Evolutionary conservation across 345 rosid genomes (phyloP).

Genomic region (Hypericum androsaemum): DNA sequence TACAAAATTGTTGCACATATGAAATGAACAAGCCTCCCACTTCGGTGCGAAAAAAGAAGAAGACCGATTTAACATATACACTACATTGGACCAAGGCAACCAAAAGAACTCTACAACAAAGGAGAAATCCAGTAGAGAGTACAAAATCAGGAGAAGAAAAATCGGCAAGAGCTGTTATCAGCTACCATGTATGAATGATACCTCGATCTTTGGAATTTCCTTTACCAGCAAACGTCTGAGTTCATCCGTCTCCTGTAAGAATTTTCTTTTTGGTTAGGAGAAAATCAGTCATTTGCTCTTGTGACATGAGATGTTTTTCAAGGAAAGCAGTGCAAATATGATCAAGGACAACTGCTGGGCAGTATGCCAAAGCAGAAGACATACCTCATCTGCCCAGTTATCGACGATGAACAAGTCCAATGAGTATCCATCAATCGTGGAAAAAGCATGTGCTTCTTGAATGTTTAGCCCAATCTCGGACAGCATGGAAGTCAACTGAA

Average conservation of each 20-base stretch:
- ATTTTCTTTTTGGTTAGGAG: no score
- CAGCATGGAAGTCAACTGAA: slow-evolving; percentile 2
- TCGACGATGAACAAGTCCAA: slow-evolving; percentile 1
- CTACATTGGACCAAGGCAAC: no score
- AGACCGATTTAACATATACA: no score
- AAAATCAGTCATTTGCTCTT: no score
- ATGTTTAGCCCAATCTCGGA: slow-evolving; percentile 2
- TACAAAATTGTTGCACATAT: no score
- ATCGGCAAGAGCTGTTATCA: no score
- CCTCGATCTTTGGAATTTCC: slow-evolving; percentile 5
- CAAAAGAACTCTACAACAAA: no score
- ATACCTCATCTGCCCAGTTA: neutral
- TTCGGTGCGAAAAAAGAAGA: no score
- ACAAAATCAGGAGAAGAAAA: no score
- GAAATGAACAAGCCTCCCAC: no score
- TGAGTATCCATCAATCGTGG: slow-evolving; percentile 1
- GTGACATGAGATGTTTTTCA: neutral
- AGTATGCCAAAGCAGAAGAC: neutral
- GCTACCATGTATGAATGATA: neutral
- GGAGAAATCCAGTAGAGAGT: no score
- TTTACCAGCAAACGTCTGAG: neutral
- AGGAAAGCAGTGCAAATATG: no score
- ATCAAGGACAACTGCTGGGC: neutral
- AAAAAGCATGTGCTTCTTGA: slow-evolving; percentile 6
- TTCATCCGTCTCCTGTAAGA: neutral